A percentile compares a stretch with the other conserved stretches of the same genome.
phyloP scores from a whole-genome alignment of 2,329 filamentous ascomycete genomes.

The Coleophoma cylindrospora region DNA sequence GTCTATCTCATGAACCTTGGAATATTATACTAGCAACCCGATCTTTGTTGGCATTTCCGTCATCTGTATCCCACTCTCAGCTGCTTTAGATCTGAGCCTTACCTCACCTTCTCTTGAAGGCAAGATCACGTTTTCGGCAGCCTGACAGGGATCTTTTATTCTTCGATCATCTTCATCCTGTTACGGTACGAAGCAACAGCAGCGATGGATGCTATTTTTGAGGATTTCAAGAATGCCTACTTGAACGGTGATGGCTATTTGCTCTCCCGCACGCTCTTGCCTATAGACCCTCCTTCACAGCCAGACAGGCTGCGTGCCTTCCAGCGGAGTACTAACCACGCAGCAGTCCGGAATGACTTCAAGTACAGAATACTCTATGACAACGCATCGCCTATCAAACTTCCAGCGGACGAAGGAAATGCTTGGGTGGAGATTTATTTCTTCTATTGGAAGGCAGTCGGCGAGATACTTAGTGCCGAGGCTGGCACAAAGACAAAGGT shows the following conservation, averaged over 20 bases:
- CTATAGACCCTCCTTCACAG: slow-evolving; percentile 57
- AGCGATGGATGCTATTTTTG: slow-evolving; percentile 9
- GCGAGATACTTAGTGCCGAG: slow-evolving; percentile 65
- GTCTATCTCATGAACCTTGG: no score
- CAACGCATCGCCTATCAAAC: slow-evolving; percentile 31
- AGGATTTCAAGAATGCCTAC: slow-evolving; percentile 68
- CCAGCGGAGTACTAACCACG: slow-evolving; percentile 65
- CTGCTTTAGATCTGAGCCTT: no score
- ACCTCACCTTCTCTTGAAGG: no score
- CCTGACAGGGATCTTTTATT: no score
- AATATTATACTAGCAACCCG: no score
- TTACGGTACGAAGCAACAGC: no score
- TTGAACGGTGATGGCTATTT: slow-evolving; percentile 60
- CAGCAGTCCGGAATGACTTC: slow-evolving; percentile 57
- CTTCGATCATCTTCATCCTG: no score
- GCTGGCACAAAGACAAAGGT: slow-evolving; percentile 33
- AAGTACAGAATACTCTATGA: slow-evolving; percentile 65
- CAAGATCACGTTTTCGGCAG: no score
- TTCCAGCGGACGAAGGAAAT: slow-evolving; percentile 53
- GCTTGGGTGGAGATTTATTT: slow-evolving; percentile 87
- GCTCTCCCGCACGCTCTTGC: slow-evolving; percentile 71
- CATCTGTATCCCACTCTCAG: no score
- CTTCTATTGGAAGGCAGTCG: slow-evolving; percentile 77
- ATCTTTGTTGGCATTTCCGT: no score
- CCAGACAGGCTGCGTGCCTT: slow-evolving; percentile 65